phyloP scores from a whole-genome alignment of 163 green algal species.

The Scenedesmus sp. region DNA sequence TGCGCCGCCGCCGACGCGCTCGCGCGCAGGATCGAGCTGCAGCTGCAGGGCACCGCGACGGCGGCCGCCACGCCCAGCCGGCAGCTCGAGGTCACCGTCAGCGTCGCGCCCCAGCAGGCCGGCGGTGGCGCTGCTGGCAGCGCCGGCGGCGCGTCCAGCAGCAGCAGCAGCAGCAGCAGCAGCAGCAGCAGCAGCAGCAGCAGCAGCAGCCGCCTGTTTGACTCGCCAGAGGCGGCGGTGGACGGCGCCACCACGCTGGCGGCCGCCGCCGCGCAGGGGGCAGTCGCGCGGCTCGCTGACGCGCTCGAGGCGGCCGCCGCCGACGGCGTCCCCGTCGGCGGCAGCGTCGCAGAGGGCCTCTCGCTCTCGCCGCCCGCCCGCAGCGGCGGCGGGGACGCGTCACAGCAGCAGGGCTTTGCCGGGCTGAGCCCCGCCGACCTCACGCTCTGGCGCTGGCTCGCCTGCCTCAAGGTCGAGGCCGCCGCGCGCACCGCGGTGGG shows the following conservation, averaged over 20 bases:
- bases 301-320: no score
- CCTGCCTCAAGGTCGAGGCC: constrained; percentile 2
- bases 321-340: no score
- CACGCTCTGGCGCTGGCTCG: constrained; percentile 27
- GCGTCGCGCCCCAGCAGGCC: no score
- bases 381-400: no score
- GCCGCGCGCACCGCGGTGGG: constrained; percentile 25
- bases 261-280: neutral
- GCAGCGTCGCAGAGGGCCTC: no score
- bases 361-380: no score
- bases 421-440: no score
- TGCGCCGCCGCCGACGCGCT: no score
- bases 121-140: no score
- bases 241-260: constrained; percentile 15
- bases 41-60: constrained; percentile 15
- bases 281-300: no score
- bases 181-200: neutral
- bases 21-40: constrained; percentile 2
- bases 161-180: constrained; percentile 36
- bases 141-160: no score
- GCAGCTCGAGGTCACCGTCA: constrained; percentile 8
- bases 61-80: neutral
- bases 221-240: constrained; percentile 24
- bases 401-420: neutral
- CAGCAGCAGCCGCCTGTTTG: constrained; percentile 23